Conservation (phyloP, 371 early-diverging fungal species). For the Mucor racemosus region DNA sequence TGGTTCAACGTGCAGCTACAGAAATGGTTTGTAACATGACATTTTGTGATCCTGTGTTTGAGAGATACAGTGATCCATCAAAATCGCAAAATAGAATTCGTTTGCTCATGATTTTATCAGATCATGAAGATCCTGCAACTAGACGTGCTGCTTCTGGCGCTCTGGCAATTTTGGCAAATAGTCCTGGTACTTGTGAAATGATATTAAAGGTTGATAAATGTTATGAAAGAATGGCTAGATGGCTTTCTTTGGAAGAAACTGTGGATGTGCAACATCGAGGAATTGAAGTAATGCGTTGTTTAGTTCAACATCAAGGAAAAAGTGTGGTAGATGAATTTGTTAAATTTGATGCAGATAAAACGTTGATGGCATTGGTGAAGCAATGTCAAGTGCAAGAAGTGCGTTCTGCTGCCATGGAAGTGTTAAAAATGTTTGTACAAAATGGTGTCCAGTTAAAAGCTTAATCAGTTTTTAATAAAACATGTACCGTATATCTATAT, state of each 20-base stretch:
- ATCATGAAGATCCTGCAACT: conserved; percentile 85
- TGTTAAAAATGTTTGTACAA: conserved; percentile 57
- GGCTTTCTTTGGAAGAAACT: conserved; percentile 44
- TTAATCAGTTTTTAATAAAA: background rate
- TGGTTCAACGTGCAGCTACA: conserved; percentile 92
- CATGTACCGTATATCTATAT: too few relatives aligned
- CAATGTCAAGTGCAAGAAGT: conserved; percentile 54
- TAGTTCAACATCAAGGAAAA: conserved; percentile 43
- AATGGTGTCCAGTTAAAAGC: conserved; percentile 43
- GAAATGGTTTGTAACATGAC: conserved; percentile 95
- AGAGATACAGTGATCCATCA: conserved; percentile 62
- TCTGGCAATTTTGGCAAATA: conserved; percentile 80
- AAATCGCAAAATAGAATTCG: conserved; percentile 62
- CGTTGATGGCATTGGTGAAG: conserved; percentile 50
- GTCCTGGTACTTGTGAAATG: conserved; percentile 57
- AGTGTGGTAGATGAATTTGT: conserved; percentile 31
- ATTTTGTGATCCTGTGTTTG: conserved; percentile 80
- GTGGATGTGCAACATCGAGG: conserved; percentile 60
- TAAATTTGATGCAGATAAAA: conserved; percentile 37
- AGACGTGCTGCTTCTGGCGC: conserved; percentile 88
- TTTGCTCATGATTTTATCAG: conserved; percentile 83
- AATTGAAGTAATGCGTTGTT: conserved; percentile 54
- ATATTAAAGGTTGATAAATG: conserved; percentile 59
- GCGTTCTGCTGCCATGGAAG: conserved; percentile 62
- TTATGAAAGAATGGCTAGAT: conserved; percentile 51